A percentile compares a stretch with the other conserved stretches of the same genome.
These are phyloP conservation scores for Coemansia sp. DNA, from an alignment of 192 early-diverging fungal genomes.

Conservation along the genomic window DNA sequence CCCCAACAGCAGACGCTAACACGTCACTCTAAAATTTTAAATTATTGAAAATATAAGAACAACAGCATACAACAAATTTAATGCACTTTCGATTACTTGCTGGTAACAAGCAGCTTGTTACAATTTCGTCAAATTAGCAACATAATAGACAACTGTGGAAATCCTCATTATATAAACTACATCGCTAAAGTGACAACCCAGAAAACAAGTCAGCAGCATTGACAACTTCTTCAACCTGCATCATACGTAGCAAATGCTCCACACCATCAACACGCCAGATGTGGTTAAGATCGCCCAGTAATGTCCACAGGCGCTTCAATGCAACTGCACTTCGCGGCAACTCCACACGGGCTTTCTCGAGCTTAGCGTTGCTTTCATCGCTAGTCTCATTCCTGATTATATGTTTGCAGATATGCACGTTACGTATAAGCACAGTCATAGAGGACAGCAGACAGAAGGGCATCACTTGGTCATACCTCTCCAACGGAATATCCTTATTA, in stretches of 20 bases:
- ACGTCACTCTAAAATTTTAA: too few species aligned
- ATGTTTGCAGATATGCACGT: slow-evolving; percentile 24
- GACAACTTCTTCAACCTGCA: slow-evolving; percentile 45
- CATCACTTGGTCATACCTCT: slow-evolving; percentile 42
- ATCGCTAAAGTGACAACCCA: slow-evolving; percentile 15
- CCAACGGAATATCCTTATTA: slow-evolving; percentile 33
- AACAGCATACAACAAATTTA: too few species aligned
- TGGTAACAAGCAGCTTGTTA: too few species aligned
- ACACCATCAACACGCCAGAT: slow-evolving; percentile 32
- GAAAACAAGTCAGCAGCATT: slow-evolving; percentile 45
- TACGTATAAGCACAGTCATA: slow-evolving; percentile 36
- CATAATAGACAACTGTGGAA: too few species aligned
- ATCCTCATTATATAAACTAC: too few species aligned
- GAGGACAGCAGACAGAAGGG: slow-evolving; percentile 33
- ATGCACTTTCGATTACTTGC: too few species aligned
- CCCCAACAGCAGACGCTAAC: slow-evolving; percentile 3
- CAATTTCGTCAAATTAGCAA: too few species aligned
- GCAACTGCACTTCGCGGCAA: slow-evolving; percentile 5
- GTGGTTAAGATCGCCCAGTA: slow-evolving; percentile 26
- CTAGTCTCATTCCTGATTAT: slow-evolving; percentile 7
- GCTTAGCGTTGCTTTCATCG: neutral
- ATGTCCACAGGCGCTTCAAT: slow-evolving; percentile 30
- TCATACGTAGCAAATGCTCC: slow-evolving; percentile 31
- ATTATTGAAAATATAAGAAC: too few species aligned
- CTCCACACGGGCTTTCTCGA: slow-evolving; percentile 3